Conservation (phyloP, 306 rosid genomes). For the Medicago ruthenica region DNA sequence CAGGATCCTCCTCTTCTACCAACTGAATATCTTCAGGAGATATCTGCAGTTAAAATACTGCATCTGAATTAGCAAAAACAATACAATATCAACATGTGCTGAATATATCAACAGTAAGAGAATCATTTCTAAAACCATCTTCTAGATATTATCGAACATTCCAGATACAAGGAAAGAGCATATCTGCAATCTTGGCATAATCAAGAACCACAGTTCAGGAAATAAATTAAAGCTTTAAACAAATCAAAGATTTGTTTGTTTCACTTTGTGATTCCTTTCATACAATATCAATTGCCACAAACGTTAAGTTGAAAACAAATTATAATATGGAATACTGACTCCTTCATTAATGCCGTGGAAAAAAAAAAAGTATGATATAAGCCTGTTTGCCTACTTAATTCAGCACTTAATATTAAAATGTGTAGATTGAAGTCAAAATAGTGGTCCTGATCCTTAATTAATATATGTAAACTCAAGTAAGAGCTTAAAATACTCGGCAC, state of each 20-base stretch:
- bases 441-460: background rate
- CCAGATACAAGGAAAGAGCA: slow-evolving; percentile 15
- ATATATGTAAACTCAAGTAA: background rate
- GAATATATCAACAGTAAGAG: slow-evolving; percentile 39
- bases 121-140: slow-evolving; percentile 20
- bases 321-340: background rate
- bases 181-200: slow-evolving; percentile 13
- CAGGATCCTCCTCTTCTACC: slow-evolving; percentile 92
- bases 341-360: background rate
- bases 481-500: slow-evolving; percentile 14
- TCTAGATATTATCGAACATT: slow-evolving; percentile 19
- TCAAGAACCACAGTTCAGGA: slow-evolving; percentile 33
- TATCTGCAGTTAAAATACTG: slow-evolving; percentile 67
- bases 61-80: slow-evolving; percentile 51
- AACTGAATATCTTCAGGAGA: slow-evolving; percentile 90
- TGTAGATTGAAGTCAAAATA: background rate
- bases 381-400: background rate
- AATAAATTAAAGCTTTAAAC: slow-evolving; percentile 7
- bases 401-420: background rate
- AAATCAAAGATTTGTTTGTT: slow-evolving; percentile 16
- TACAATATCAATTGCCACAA: background rate
- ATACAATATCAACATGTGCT: slow-evolving; percentile 24
- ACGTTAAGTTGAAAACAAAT: slow-evolving; percentile 11
- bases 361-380: background rate
- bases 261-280: slow-evolving; percentile 5